Evolutionary conservation across 2,329 filamentous ascomycete species (phyloP).

Genomic region (Pyrenochaeta sp.): DNA sequence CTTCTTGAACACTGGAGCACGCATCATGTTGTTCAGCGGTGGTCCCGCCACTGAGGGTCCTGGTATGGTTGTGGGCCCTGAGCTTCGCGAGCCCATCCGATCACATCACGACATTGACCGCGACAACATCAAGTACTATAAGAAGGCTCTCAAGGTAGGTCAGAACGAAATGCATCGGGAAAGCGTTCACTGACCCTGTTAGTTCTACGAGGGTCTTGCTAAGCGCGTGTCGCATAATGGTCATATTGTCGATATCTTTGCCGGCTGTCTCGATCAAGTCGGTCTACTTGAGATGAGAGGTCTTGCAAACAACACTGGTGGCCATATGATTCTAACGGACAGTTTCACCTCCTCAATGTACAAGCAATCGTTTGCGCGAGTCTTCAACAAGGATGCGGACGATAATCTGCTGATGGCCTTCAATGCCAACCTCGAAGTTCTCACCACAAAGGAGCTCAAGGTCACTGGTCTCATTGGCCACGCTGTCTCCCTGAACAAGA

Average conservation of each 20-base stretch:
- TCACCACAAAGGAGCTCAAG: constrained; percentile 98
- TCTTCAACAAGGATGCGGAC: constrained; percentile 95
- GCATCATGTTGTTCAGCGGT: constrained; percentile 97
- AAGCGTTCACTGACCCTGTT: constrained; percentile 11
- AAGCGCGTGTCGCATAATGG: constrained; percentile 96
- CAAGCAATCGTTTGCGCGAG: constrained; percentile 95
- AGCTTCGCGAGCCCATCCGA: constrained; percentile 93
- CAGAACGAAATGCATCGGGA: background rate
- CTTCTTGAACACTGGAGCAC: constrained; percentile 92
- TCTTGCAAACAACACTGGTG: constrained; percentile 92
- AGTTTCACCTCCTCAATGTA: constrained; percentile 99
- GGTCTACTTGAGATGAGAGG: constrained; percentile 98
- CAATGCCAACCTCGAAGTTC: constrained; percentile 92
- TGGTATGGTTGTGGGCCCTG: constrained; percentile 94
- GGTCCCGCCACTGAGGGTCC: constrained; percentile 95
- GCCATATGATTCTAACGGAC: constrained; percentile 97
- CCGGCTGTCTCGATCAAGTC: constrained; percentile 95
- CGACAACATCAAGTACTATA: constrained; percentile 99
- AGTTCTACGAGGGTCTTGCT: constrained; percentile 94
- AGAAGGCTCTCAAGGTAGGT: constrained; percentile 91
- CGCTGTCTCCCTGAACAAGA: constrained; percentile 96
- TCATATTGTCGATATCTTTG: constrained; percentile 97
- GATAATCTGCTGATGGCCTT: constrained; percentile 98
- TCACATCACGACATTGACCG: constrained; percentile 99
- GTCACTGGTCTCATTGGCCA: constrained; percentile 97